Conservation (phyloP, 2,329 filamentous ascomycete genomes). For the Trichoderma asperellum region DNA sequence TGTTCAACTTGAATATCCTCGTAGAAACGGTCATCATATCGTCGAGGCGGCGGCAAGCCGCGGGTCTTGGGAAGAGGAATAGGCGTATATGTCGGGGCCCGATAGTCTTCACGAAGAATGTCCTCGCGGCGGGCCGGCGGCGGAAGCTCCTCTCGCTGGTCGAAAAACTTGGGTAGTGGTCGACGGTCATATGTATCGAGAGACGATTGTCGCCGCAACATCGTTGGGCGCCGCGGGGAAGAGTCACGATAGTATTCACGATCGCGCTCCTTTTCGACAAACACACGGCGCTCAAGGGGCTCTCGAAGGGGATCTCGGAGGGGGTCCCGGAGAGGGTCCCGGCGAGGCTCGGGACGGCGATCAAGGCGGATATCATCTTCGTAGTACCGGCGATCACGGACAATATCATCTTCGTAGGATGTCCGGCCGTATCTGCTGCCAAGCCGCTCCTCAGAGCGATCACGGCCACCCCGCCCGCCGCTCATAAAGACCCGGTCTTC, state of each 20-base stretch:
- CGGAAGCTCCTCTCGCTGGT: slow-evolving; percentile 64
- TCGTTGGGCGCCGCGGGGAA: slow-evolving; percentile 64
- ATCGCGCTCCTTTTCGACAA: slow-evolving; percentile 59
- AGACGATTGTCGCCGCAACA: slow-evolving; percentile 82
- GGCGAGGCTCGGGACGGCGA: slow-evolving; percentile 34
- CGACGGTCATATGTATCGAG: slow-evolving; percentile 87
- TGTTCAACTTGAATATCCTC: slow-evolving; percentile 72
- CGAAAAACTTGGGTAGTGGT: slow-evolving; percentile 55
- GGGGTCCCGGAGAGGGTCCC: slow-evolving; percentile 31
- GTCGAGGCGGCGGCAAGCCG: slow-evolving; percentile 62
- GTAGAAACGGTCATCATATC: slow-evolving; percentile 60
- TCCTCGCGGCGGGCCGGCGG: slow-evolving; percentile 58
- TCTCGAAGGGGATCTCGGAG: not conserved
- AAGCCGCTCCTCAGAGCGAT: slow-evolving; percentile 55
- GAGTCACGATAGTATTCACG: slow-evolving; percentile 50
- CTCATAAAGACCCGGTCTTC: slow-evolving; percentile 52
- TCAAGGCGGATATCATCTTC: slow-evolving; percentile 56
- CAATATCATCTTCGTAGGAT: slow-evolving; percentile 29
- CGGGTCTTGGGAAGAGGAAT: slow-evolving; percentile 70
- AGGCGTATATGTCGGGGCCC: slow-evolving; percentile 57
- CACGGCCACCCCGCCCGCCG: slow-evolving; percentile 45
- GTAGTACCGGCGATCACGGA: slow-evolving; percentile 45
- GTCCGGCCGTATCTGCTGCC: slow-evolving; percentile 42
- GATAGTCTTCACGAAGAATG: slow-evolving; percentile 53
- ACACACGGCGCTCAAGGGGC: slow-evolving; percentile 50